A percentile compares a stretch with the other conserved stretches of the same genome.
Evolutionary conservation across 2,329 filamentous ascomycete species (phyloP).

Genomic region (Orbilia oligospora): DNA sequence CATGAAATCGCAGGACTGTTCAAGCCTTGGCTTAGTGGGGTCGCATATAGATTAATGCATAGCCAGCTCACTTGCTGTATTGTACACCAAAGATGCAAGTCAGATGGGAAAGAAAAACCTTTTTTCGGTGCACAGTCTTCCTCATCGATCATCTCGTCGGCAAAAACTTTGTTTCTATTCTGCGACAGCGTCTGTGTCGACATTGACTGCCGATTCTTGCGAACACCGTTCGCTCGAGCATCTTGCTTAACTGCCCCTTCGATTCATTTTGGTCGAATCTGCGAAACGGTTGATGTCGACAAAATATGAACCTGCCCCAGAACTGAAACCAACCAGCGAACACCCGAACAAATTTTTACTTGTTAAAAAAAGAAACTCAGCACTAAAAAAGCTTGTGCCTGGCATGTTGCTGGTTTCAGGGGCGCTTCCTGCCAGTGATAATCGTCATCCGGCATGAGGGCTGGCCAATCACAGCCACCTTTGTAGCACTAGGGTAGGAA

Average conservation of each 20-base stretch:
- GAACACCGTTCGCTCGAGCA: slow-evolving; percentile 24
- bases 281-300: slow-evolving; percentile 56
- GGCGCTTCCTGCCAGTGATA: slow-evolving; percentile 39
- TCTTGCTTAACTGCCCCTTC: slow-evolving; percentile 47
- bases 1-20: slow-evolving; percentile 21
- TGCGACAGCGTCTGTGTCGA: slow-evolving; percentile 28
- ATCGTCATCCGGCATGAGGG: slow-evolving; percentile 53
- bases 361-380: slow-evolving; percentile 33
- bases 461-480: slow-evolving; percentile 49
- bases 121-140: background rate
- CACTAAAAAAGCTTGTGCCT: slow-evolving; percentile 30
- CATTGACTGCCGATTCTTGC: background rate
- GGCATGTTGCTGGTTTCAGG: slow-evolving; percentile 42
- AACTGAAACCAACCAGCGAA: slow-evolving; percentile 55
- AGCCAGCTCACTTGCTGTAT: slow-evolving; percentile 32
- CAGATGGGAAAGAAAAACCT: background rate
- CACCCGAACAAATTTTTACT: slow-evolving; percentile 32
- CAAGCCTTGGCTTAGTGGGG: slow-evolving; percentile 21
- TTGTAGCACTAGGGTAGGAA: slow-evolving; percentile 42
- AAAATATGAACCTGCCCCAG: slow-evolving; percentile 42
- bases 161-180: slow-evolving; percentile 30
- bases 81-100: background rate
- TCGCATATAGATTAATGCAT: slow-evolving; percentile 53
- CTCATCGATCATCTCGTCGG: slow-evolving; percentile 17
- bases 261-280: slow-evolving; percentile 39